Base-by-base conservation (phyloP, 371 early-diverging fungal genomes). In the Apophysomyces trapeziformis region DNA sequence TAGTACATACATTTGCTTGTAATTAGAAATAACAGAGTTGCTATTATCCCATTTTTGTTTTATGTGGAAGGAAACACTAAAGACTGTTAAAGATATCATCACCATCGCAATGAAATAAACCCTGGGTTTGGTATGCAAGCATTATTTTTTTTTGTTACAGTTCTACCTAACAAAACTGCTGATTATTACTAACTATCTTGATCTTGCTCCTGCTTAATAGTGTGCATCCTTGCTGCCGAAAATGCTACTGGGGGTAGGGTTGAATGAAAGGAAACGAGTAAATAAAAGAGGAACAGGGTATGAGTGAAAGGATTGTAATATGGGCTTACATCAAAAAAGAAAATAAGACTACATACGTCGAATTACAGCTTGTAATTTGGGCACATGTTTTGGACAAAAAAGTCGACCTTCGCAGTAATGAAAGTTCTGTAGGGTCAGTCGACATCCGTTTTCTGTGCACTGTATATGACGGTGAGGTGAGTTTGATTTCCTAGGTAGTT, bases 341-440 rank as follows among this genome's bases (percentile, higher is more conserved):
- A 26, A 21, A 21, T 1, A 18, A 26, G 11, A 21, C 21, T 58
- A 63, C 68, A 41, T 68, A 68, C 68, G 68, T 38, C 60, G 38
- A 36, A 68, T 60, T 26, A 68, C 46, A 7, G 78, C 78, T 37
- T 78, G 75, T 11, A 79, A 64, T 58, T 76, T 79, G 12, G 79
- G 79, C 21, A 79, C 76, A 68, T 79, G 79, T 47, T 74, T 79
- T 56, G 76, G 76, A 38, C 79, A 79, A 61, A 57, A 79, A 11
- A 79, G 73, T 4, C 59, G 66, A 2, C 72, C 74, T 38, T 69
- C 58, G 54, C 72, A 65, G 32, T 69, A 74, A 60, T 74, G 72
- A 46, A 79, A 79, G 60, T 76, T 79, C 9, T 71, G 68, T 11
- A 79, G 50, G 18, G 76, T 76, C 65, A 79, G 57, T 11, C 76